Conservation (phyloP, 352 stramenopile species). For the Phytophthora ramorum region DNA sequence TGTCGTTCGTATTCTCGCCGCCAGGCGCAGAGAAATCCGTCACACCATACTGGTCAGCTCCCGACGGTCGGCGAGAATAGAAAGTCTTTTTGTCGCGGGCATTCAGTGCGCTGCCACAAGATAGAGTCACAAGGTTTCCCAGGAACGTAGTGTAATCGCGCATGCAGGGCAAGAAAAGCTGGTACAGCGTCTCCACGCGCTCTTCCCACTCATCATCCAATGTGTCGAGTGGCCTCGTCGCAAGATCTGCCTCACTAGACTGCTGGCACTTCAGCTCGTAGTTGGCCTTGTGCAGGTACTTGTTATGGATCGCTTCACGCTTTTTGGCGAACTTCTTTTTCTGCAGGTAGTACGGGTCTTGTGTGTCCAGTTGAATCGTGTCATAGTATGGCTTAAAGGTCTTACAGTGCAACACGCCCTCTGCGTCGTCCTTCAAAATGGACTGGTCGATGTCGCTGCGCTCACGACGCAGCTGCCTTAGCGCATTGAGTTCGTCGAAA, state of each 20-base stretch:
- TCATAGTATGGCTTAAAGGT: conserved; percentile 70
- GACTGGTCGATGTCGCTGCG: conserved; percentile 46
- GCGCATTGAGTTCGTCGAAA: conserved; percentile 53
- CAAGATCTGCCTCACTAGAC: conserved; percentile 56
- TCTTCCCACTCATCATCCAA: conserved; percentile 82
- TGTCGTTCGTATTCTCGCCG: conserved; percentile 55
- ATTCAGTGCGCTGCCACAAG: conserved; percentile 70
- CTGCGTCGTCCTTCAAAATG: conserved; percentile 60
- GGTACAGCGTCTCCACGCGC: conserved; percentile 73
- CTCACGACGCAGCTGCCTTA: conserved; percentile 60
- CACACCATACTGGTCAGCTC: conserved; percentile 57
- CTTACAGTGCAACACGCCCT: conserved; percentile 67
- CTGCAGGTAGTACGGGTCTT: conserved; percentile 76
- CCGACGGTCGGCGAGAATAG: conserved; percentile 67
- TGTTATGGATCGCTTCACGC: conserved; percentile 70
- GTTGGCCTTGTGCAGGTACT: conserved; percentile 73
- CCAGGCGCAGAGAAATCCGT: conserved; percentile 55
- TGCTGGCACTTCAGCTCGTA: conserved; percentile 57
- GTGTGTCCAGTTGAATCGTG: conserved; percentile 50
- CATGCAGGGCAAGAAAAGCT: conserved; percentile 76
- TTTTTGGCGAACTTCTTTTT: conserved; percentile 77
- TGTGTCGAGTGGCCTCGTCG: conserved; percentile 46
- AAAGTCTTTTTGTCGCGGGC: conserved; percentile 86
- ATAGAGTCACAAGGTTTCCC: conserved; percentile 70
- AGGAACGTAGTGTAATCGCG: conserved; percentile 74